These are phyloP conservation scores for Heliamphora pulchella DNA, from an alignment of 179 eudicot genomes.

Conservation along the genomic window DNA sequence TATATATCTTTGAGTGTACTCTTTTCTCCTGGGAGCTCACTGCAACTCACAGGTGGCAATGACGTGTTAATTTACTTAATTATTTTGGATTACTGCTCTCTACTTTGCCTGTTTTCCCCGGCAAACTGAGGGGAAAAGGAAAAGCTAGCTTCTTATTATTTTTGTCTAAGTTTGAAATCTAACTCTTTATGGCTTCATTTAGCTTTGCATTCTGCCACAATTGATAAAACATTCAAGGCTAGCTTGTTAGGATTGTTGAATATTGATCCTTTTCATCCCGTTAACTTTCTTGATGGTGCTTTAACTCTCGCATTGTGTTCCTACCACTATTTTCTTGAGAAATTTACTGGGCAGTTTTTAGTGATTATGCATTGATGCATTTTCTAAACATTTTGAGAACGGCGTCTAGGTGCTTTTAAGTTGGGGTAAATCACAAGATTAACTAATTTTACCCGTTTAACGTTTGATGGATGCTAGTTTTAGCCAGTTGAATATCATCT, in stretches of 20 bases:
- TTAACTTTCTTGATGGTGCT: too few species aligned
- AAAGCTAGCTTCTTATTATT: neutral
- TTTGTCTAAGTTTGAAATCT: neutral
- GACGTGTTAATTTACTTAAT: neutral
- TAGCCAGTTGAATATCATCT: neutral
- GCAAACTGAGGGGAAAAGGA: neutral
- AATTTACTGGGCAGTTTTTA: neutral
- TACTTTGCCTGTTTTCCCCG: neutral
- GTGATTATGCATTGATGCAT: neutral
- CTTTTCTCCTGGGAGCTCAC: neutral
- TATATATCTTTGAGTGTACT: neutral
- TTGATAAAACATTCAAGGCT: neutral
- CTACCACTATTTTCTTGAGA: neutral
- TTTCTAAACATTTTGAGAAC: conserved; percentile 1
- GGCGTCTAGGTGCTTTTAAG: neutral
- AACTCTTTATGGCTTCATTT: neutral
- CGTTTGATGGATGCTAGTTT: neutral
- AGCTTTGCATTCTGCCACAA: neutral
- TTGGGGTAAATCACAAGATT: neutral
- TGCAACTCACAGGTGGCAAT: too few species aligned
- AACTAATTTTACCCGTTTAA: neutral
- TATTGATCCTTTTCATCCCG: neutral
- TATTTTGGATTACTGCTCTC: neutral
- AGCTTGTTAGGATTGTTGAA: neutral
- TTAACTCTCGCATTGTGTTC: neutral